Evolutionary conservation across 1,284 basidiomycete genomes (phyloP), one percentile per base, ranked within the genome.

Genomic region (Agroathelia rolfsii): DNA sequence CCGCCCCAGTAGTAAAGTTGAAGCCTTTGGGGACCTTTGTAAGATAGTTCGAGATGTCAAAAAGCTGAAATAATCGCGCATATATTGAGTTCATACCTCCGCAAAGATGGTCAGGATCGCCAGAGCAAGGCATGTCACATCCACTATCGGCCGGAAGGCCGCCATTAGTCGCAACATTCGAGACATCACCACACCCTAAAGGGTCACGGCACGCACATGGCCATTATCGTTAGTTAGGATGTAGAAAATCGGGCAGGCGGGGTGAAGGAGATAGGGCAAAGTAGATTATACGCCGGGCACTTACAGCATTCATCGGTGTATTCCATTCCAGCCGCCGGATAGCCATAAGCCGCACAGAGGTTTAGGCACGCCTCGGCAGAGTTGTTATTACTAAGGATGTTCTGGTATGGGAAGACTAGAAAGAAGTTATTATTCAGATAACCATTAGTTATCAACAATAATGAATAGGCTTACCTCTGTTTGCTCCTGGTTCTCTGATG

Each of bases 281-380:
- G 2, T 3, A 28, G n/a, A n/a, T 17, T 16, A 10, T 26, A 2
- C 11, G 13, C 29, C 15, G 24, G 12, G 27, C n/a, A 60, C 76
- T 44, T 45, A 79, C 78, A 81, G 55, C 80, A 82, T 49, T 83
- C 72, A 33, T 72, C 38, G 7, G 53, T 59, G 24, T 59, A 70
- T 36, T 83, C 80, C 40, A 73, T 57, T 16, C 76, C 79, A 25
- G 72, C 70, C 20, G 64, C 79, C 3, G 72, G 64, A 45, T 67
- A 84, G 4, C 80, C 80, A 40, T 69, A 83, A 0, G 63, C 59
- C 3, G 70, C 63, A 42, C 79, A 84, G 46, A 73, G 75, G 24
- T 52, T 64, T 39, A 81, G 56, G 43, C 80, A 84, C 4, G 64
- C 66, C 1, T 66, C 52, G 10, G 72, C 69, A 1, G 73, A 66